A percentile compares a stretch with the other conserved stretches of the same genome.
Evolutionary conservation across 257 asterid genomes (phyloP).

Genomic region (Jacaranda mimosifolia): DNA sequence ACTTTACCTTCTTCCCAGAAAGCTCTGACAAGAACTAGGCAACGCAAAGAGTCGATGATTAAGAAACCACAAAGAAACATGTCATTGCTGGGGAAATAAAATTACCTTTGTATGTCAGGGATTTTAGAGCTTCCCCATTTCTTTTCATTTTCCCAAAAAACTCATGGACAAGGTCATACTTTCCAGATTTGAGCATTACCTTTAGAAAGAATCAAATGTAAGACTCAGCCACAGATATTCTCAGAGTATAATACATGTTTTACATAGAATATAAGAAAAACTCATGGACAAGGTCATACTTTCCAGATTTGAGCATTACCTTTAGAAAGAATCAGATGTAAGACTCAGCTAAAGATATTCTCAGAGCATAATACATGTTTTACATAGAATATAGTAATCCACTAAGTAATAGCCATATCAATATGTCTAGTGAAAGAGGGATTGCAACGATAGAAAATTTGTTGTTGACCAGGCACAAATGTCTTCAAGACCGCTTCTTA

Average conservation of each 20-base stretch:
- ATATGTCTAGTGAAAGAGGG: conserved; percentile 8
- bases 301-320: conserved; percentile 94
- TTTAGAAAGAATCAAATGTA: conserved; percentile 53
- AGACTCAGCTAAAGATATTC: conserved; percentile 38
- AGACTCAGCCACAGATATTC: conserved; percentile 38
- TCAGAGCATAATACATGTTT: conserved; percentile 33
- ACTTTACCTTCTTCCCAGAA: conserved; percentile 91
- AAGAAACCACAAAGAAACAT: conserved; percentile 30
- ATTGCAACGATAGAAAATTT: background rate
- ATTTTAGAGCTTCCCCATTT: conserved; percentile 82
- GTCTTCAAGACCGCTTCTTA: conserved; percentile 8
- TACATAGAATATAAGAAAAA: conserved; percentile 41
- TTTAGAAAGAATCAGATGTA: conserved; percentile 53
- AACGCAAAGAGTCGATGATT: conserved; percentile 35
- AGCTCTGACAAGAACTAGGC: conserved; percentile 85
- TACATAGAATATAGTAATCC: background rate
- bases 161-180: conserved; percentile 74
- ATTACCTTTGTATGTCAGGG: conserved; percentile 89
- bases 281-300: conserved; percentile 74
- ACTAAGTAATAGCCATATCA: conserved; percentile 5
- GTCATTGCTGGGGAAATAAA: conserved; percentile 16
- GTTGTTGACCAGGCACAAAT: background rate
- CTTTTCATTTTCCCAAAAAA: conserved; percentile 80
- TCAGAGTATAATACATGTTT: conserved; percentile 33
- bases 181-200: conserved; percentile 94